Base-by-base conservation (phyloP, 192 early-diverging fungal genomes). In the Mortierella claussenii region DNA sequence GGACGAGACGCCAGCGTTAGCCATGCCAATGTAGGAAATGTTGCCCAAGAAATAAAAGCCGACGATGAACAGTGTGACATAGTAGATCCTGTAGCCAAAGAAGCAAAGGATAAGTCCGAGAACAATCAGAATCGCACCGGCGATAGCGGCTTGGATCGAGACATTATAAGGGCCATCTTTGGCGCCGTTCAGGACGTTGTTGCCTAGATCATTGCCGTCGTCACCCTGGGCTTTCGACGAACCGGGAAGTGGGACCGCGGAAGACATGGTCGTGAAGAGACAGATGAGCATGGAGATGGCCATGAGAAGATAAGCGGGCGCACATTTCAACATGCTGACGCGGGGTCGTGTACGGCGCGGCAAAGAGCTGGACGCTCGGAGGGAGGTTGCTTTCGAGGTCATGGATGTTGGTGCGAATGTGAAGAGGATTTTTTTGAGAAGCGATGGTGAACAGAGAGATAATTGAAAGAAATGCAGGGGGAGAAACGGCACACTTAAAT, bases 21-120 rank as follows among this genome's bases (percentile, higher is more conserved):
- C 68, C 50, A 90, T 63, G 18, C 83, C 65, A 21, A 86, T 64
- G 61, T 81, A 88, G 4, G 84, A 48, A 47, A 88, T 32, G 24
- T 63, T 78, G 63, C 78, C 84, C 62, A 88, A 79, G 59, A 83
- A 79, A 26, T 84, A 55, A 58, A 88, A 85, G 12, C 83, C 82
- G 24, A 69, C 59, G 32, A 82, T 28, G 36, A 69, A 80, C 69
- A 88, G 50, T 37, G 80, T 81, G 23, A 78, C 42, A 33, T 73
- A 75, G 81, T 87, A 86, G 59, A 80, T 69, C 6, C 83, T 65
- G 68, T 61, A 81, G 27, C 85, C 85, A 62, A 82, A 80, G 60
- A 87, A 81, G 18, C 78, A 60, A 58, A 86, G 84, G 32, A 81
- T 57, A 27, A 85, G 42, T 17, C 80, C 83, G 18, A 70, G 43